These are phyloP conservation scores for Lasiodiplodia theobromae DNA, from an alignment of 2,329 filamentous ascomycete species.

Conservation along the genomic window DNA sequence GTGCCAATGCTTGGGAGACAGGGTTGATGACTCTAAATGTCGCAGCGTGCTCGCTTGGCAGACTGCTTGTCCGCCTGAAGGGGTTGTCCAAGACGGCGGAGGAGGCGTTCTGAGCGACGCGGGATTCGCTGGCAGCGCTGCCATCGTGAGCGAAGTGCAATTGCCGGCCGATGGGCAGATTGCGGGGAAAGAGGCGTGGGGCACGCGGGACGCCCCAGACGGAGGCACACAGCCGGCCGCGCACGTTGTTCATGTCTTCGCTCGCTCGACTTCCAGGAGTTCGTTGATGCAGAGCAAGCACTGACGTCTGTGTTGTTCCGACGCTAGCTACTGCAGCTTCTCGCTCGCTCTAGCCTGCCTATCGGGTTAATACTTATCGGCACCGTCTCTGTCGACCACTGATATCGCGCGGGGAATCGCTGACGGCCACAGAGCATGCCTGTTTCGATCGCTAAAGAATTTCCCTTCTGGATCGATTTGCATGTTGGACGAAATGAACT, in stretches of 20 bases:
- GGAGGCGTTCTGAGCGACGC: neutral
- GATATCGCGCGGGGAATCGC: neutral
- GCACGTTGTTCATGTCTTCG: neutral
- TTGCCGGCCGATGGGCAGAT: neutral
- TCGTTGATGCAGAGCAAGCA: neutral
- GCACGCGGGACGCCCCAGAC: constrained; percentile 10
- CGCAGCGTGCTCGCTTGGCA: constrained; percentile 11
- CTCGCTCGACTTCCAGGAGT: neutral
- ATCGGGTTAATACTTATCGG: neutral
- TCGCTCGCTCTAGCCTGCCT: neutral
- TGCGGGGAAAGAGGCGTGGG: constrained; percentile 16
- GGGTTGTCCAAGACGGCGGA: neutral
- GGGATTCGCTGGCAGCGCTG: constrained; percentile 1
- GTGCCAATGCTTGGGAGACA: constrained; percentile 13
- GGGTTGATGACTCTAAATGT: constrained; percentile 16
- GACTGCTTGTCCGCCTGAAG: neutral
- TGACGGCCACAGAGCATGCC: neutral
- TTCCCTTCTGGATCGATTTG: neutral
- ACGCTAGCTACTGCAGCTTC: neutral
- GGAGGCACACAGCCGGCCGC: neutral
- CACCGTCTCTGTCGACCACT: neutral
- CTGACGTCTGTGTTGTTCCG: neutral
- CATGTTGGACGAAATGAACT: neutral
- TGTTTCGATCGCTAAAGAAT: neutral
- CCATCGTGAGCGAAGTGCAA: neutral